Base-by-base conservation (phyloP, 2,329 filamentous ascomycete species). In the Stagonosporopsis rhizophila region DNA sequence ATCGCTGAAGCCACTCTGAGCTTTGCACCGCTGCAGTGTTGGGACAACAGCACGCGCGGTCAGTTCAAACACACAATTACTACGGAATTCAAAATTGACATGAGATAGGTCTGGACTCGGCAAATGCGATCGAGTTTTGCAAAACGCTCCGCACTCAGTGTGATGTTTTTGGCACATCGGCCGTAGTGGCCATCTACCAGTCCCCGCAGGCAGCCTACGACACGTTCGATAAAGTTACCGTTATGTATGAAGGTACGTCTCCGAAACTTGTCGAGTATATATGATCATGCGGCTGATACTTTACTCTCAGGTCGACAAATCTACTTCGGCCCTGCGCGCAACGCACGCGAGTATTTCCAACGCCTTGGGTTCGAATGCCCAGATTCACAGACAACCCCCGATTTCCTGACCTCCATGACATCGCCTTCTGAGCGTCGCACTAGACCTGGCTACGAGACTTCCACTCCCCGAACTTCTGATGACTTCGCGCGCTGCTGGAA, bases 301-400 rank as follows among this genome's bases (percentile, higher is more conserved):
- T 1, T n/a, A 7, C 14, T 3, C 19, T 14, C 9, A 54, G 51
- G 61, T 6, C 82, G 87, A 0, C 84, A 92, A 67, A 92, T 92
- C 57, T 93, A 85, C 77, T 92, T 87, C 62, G 90, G 90, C 0
- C 82, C 82, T 0, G 79, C 84, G 0, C 77, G 82, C 7, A 76
- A 83, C 11, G 90, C 89, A 1, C 87, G 84, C 65, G 73, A 79
- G 19, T 92, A 91, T 69, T 92, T 93, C 59, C 78, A 86, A 37
- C 75, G 82, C 9, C 78, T 92, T 6, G 90, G 90, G 0, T 93
- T 92, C 62, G 80, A 84, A 15, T 89, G 88, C 63, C 88, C 89
- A 0, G 80, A 84, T 14, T 62, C 88, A 11, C 85, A 87, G 82
- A 91, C 88, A 0, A 87, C 86, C 0, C 85, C 85, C 1, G 62